Conservation (phyloP, 495 filamentous ascomycete genomes). For the Talaromyces adpressus region DNA sequence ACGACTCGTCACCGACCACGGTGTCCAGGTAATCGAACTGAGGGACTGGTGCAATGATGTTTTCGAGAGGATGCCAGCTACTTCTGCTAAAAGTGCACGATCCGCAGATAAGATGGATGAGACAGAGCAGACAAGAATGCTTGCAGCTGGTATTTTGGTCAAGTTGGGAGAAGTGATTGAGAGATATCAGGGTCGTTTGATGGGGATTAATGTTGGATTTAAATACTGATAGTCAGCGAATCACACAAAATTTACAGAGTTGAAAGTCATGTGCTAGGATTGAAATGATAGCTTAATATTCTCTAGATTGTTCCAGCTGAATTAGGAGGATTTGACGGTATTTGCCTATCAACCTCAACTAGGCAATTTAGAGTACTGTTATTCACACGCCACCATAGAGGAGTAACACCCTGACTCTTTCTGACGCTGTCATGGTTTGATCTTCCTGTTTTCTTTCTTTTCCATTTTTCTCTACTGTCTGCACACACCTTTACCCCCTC, state of each 20-base stretch:
- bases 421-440: background rate
- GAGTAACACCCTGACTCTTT: background rate
- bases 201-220: constrained; percentile 45
- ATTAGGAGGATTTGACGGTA: background rate
- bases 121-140: constrained; percentile 30
- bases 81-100: constrained; percentile 50
- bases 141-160: constrained; percentile 80
- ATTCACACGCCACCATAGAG: background rate
- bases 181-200: constrained; percentile 60
- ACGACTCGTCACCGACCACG: constrained; percentile 55
- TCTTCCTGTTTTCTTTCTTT: background rate
- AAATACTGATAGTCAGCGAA: constrained; percentile 20
- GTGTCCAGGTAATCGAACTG: constrained; percentile 30
- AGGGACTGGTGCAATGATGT: constrained; percentile 48
- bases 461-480: background rate
- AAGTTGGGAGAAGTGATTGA: constrained; percentile 73
- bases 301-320: background rate
- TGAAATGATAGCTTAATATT: background rate
- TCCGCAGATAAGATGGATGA: background rate
- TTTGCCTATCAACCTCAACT: background rate
- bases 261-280: background rate
- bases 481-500: background rate
- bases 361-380: background rate
- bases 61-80: constrained; percentile 51
- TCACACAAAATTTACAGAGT: background rate